A percentile compares a stretch with the other conserved stretches of the same genome.
Conservation (phyloP, 345 rosid genomes). For the Lepidium didymum region DNA sequence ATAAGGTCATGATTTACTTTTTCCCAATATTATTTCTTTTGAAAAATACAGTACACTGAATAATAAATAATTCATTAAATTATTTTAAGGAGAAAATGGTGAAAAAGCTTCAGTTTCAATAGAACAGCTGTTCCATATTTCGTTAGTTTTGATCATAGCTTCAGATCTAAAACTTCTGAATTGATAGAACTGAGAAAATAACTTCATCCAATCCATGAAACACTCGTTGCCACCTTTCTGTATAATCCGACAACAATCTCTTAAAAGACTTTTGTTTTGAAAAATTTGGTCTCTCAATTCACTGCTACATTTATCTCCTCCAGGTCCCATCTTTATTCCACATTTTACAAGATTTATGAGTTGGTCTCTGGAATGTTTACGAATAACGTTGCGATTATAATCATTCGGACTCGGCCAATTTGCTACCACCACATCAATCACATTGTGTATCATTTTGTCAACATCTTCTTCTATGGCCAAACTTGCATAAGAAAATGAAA, state of each 20-base stretch:
- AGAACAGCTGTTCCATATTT: background rate
- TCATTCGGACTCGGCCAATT: background rate
- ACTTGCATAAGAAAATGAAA: background rate
- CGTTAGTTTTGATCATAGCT: background rate
- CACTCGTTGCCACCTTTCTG: conserved; percentile 1
- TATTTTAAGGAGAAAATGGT: background rate
- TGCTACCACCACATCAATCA: background rate
- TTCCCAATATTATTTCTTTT: too few species aligned
- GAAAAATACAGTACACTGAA: too few species aligned
- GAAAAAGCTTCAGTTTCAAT: background rate
- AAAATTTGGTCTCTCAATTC: background rate
- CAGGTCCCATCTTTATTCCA: background rate
- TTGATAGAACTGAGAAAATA: background rate
- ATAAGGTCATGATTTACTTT: too few species aligned
- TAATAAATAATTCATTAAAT: background rate
- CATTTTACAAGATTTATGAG: background rate
- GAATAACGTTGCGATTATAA: background rate
- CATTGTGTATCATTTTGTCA: background rate
- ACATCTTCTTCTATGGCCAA: background rate
- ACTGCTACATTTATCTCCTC: background rate
- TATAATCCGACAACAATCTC: background rate
- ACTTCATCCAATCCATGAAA: background rate
- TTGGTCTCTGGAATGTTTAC: background rate
- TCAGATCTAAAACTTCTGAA: background rate
- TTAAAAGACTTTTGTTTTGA: background rate